Percentiles rank a stretch among this genome's conserved stretches.
Conservation (phyloP, 2,329 filamentous ascomycete species). For the Coniella lustricola region DNA sequence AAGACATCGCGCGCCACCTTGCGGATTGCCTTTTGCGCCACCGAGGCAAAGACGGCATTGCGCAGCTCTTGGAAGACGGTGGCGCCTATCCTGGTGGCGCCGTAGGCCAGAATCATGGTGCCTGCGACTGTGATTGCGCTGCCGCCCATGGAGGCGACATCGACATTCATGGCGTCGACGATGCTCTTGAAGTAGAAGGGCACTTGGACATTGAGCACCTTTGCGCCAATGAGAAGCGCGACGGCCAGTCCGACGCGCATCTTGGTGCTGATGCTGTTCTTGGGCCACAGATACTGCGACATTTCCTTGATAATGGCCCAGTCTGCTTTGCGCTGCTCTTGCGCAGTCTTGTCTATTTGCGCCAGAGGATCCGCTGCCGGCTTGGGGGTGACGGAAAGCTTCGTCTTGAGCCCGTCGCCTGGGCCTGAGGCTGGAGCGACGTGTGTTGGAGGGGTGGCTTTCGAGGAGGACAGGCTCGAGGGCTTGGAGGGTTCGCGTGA, state of each 20-base stretch:
- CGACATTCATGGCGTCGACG: conserved; percentile 95
- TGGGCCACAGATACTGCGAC: conserved; percentile 93
- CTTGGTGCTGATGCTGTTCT: conserved; percentile 75
- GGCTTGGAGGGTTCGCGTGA: not conserved
- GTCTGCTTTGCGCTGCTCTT: conserved; percentile 92
- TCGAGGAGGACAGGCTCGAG: not conserved
- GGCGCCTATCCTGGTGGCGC: conserved; percentile 78
- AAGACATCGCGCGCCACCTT: conserved; percentile 89
- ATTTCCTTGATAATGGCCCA: conserved; percentile 99
- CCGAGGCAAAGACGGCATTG: conserved; percentile 93
- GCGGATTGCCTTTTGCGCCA: conserved; percentile 93
- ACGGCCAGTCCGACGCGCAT: conserved; percentile 81
- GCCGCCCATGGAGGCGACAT: conserved; percentile 78
- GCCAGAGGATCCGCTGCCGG: conserved; percentile 48
- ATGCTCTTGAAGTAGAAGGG: conserved; percentile 99
- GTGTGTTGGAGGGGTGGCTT: not conserved
- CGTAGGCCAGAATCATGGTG: conserved; percentile 89
- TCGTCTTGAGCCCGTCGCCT: not conserved
- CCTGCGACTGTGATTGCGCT: conserved; percentile 85
- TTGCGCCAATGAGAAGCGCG: conserved; percentile 75
- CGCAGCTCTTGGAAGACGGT: conserved; percentile 88
- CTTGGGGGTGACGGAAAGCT: not conserved
- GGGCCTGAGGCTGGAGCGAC: not conserved
- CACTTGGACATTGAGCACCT: conserved; percentile 94
- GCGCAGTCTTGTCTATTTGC: conserved; percentile 58